phyloP scores from a whole-genome alignment of 257 asterid genomes.

The Ocimum tenuiflorum region DNA sequence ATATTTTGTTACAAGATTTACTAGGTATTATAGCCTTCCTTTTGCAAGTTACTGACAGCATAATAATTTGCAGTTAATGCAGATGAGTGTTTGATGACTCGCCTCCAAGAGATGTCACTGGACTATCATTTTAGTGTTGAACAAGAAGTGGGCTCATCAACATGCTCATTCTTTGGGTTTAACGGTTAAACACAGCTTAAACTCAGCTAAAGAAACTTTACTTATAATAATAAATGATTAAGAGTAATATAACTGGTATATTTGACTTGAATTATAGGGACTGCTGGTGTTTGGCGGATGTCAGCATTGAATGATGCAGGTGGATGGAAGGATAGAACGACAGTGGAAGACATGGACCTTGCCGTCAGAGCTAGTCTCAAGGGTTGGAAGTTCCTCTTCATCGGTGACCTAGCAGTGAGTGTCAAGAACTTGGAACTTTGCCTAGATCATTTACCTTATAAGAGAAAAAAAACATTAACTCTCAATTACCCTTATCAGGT shows the following conservation, averaged over 20 bases:
- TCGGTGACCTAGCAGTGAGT: conserved; percentile 41
- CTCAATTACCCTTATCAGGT: conserved; percentile 40
- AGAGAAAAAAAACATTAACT: neutral
- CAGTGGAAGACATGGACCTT: conserved; percentile 65
- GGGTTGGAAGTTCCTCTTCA: conserved; percentile 59
- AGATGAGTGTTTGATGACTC: conserved; percentile 65
- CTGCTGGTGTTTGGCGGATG: conserved; percentile 63
- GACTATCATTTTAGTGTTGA: conserved; percentile 63
- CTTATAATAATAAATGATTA: neutral
- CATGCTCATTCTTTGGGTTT: conserved; percentile 56
- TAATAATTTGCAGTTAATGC: conserved; percentile 40
- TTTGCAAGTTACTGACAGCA: conserved; percentile 5
- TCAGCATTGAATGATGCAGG: conserved; percentile 55
- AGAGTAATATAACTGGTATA: conserved; percentile 1
- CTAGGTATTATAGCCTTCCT: neutral
- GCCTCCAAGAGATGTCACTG: conserved; percentile 67
- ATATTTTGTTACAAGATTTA: neutral
- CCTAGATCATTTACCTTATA: neutral
- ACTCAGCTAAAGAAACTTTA: conserved; percentile 1
- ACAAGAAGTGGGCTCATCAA: conserved; percentile 64
- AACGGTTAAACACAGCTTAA: conserved; percentile 31
- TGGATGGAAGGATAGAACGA: conserved; percentile 63
- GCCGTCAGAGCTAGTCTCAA: conserved; percentile 57
- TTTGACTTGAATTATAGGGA: conserved; percentile 32
- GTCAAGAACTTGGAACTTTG: conserved; percentile 1